These are phyloP conservation scores for Scorias spongiosa DNA, from an alignment of 2,329 filamentous ascomycete genomes.

Conservation along the genomic window DNA sequence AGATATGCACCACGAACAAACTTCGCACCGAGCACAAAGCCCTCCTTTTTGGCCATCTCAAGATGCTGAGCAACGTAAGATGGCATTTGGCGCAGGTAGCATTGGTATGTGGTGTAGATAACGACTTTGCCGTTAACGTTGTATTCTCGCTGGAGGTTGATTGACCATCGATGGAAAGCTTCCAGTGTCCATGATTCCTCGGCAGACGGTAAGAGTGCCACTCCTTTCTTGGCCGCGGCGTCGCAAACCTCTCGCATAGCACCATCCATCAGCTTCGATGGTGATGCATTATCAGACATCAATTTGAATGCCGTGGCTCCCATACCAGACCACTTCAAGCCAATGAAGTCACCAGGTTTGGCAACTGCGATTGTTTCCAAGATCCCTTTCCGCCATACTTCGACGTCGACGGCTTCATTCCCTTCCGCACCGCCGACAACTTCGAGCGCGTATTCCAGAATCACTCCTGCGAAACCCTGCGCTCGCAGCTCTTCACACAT, in stretches of 20 bases:
- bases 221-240: conserved; percentile 50
- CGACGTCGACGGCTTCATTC: conserved; percentile 45
- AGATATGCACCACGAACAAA: conserved; percentile 44
- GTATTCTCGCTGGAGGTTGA: conserved; percentile 62
- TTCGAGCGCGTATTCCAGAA: conserved; percentile 71
- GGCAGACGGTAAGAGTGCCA: conserved; percentile 69
- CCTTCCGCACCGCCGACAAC: conserved; percentile 46
- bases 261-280: conserved; percentile 47
- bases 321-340: conserved; percentile 62
- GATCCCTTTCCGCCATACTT: conserved; percentile 58
- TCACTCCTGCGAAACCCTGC: conserved; percentile 70
- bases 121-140: conserved; percentile 42
- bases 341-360: conserved; percentile 37
- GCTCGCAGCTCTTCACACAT: conserved; percentile 52
- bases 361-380: conserved; percentile 51
- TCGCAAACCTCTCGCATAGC: conserved; percentile 64
- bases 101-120: conserved; percentile 53
- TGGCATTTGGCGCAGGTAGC: conserved; percentile 37
- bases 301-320: conserved; percentile 56
- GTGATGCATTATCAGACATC: conserved; percentile 46
- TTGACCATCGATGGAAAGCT: conserved; percentile 68
- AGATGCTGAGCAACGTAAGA: conserved; percentile 31
- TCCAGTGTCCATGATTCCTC: conserved; percentile 67
- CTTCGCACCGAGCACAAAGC: conserved; percentile 41
- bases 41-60: conserved; percentile 27